These are phyloP conservation scores for Fusarium chaquense DNA, from an alignment of 2,329 filamentous ascomycete genomes.

Conservation along the genomic window DNA sequence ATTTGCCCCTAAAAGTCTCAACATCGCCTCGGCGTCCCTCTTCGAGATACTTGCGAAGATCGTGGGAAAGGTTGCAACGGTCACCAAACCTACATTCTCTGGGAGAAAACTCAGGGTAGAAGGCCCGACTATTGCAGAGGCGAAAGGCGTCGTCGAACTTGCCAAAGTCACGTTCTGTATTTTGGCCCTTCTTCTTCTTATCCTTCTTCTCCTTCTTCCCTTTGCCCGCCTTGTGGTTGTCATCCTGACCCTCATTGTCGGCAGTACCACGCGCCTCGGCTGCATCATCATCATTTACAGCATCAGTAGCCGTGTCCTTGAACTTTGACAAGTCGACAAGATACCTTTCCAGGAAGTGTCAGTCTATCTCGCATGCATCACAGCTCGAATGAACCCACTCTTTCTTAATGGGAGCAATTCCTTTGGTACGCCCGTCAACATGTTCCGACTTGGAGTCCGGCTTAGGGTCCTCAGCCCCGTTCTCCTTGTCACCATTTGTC, in stretches of 20 bases:
- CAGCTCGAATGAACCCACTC: conserved; percentile 66
- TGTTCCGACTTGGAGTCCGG: conserved; percentile 29
- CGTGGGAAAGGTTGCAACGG: conserved; percentile 84
- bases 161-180: conserved; percentile 85
- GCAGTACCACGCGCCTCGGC: conserved; percentile 59
- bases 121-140: conserved; percentile 80
- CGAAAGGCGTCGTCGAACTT: conserved; percentile 80
- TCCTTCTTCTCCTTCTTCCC: conserved; percentile 58
- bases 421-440: conserved; percentile 58
- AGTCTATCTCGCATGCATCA: not conserved
- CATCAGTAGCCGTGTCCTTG: conserved; percentile 40
- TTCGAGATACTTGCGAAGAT: conserved; percentile 85
- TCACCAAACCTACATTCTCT: conserved; percentile 81
- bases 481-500: conserved; percentile 34
- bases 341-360: conserved; percentile 52
- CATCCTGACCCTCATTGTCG: conserved; percentile 61
- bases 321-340: conserved; percentile 54
- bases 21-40: conserved; percentile 86
- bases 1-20: conserved; percentile 79
- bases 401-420: conserved; percentile 77
- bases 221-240: conserved; percentile 64
- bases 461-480: conserved; percentile 26
- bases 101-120: conserved; percentile 84
- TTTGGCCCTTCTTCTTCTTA: conserved; percentile 73
- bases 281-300: conserved; percentile 60